These are phyloP conservation scores for Neostapfia colusana DNA, from an alignment of 176 grass and related monocot species.

Conservation along the genomic window DNA sequence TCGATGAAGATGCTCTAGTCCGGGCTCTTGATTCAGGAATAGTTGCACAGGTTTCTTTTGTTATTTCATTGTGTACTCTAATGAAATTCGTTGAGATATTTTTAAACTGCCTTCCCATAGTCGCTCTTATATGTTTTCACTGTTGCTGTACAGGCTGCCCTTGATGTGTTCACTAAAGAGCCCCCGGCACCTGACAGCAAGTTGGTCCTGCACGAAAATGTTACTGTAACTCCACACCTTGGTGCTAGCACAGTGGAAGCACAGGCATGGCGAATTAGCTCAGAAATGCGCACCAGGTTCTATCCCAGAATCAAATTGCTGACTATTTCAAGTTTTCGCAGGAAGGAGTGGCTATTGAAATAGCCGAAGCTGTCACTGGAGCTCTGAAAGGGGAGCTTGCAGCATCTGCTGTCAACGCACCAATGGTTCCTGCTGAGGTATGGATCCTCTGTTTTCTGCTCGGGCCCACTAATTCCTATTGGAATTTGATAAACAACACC, in stretches of 20 bases:
- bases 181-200: slow-evolving; percentile 72
- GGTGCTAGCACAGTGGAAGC: slow-evolving; percentile 91
- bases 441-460: not conserved
- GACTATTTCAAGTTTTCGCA: slow-evolving; percentile 37
- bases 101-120: not conserved
- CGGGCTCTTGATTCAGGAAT: slow-evolving; percentile 80
- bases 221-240: slow-evolving; percentile 84
- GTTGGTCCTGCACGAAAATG: slow-evolving; percentile 82
- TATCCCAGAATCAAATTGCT: not conserved
- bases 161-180: slow-evolving; percentile 87
- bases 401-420: slow-evolving; percentile 84
- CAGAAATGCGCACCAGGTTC: not conserved
- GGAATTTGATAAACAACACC: not conserved
- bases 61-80: not conserved
- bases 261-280: slow-evolving; percentile 53
- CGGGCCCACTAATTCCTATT: not conserved
- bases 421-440: slow-evolving; percentile 91
- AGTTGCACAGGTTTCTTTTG: slow-evolving; percentile 67
- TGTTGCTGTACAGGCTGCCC: slow-evolving; percentile 57
- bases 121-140: not conserved
- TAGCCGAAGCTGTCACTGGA: slow-evolving; percentile 93
- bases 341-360: slow-evolving; percentile 96
- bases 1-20: slow-evolving; percentile 85
- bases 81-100: not conserved
- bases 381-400: slow-evolving; percentile 89